These are phyloP conservation scores for Diaporthe citrichinensis DNA, from an alignment of 2,329 filamentous ascomycete species.

Conservation along the genomic window DNA sequence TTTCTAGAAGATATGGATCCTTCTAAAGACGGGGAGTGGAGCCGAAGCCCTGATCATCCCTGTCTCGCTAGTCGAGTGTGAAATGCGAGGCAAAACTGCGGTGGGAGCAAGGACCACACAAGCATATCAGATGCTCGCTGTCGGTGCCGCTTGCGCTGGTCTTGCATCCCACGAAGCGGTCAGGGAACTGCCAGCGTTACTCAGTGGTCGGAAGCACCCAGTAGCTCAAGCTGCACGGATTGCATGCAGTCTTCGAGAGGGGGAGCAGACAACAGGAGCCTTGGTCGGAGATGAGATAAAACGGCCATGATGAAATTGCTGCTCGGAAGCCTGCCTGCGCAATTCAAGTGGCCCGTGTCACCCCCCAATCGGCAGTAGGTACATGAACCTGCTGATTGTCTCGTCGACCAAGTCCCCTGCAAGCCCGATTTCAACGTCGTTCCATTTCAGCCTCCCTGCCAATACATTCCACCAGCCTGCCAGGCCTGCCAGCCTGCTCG, in stretches of 20 bases:
- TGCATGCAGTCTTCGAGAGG: not conserved
- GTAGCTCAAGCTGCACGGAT: not conserved
- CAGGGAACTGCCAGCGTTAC: constrained; percentile 18
- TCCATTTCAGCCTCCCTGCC: constrained; percentile 34
- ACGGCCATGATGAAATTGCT: constrained; percentile 30
- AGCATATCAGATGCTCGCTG: constrained; percentile 24
- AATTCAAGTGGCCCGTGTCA: constrained; percentile 18
- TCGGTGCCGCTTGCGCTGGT: constrained; percentile 5
- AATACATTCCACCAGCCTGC: not conserved
- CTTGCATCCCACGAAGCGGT: constrained; percentile 33
- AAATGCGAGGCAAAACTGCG: constrained; percentile 32
- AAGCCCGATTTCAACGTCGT: constrained; percentile 34
- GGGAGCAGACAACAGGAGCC: not conserved
- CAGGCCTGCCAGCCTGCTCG: constrained; percentile 1
- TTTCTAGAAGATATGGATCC: constrained; percentile 39
- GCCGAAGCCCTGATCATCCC: constrained; percentile 31
- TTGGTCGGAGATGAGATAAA: constrained; percentile 33
- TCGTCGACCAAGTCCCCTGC: constrained; percentile 3
- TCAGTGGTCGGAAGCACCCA: not conserved
- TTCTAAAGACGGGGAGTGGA: constrained; percentile 36
- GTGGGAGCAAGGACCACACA: constrained; percentile 37
- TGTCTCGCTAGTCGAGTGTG: constrained; percentile 33
- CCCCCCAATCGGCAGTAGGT: constrained; percentile 10
- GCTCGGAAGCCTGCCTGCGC: constrained; percentile 26
- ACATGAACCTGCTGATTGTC: constrained; percentile 10